Conservation (phyloP, 345 rosid genomes). For the Syzygium aqueum region DNA sequence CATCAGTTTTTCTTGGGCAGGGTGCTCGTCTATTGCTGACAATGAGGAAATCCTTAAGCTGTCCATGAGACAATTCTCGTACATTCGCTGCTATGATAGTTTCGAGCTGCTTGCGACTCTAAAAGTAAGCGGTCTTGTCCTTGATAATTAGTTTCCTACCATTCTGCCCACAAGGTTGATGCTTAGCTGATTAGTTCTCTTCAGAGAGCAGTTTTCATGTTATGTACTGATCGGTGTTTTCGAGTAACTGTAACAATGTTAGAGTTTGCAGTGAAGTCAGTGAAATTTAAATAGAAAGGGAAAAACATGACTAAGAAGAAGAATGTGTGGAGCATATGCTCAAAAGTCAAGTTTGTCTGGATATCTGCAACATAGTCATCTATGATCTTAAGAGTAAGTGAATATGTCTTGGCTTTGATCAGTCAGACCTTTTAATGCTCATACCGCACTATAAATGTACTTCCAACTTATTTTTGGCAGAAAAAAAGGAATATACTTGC, state of each 20-base stretch:
- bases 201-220: neutral
- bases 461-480: neutral
- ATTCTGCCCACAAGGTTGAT: neutral
- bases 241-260: neutral
- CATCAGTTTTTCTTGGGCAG: neutral
- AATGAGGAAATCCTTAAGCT: conserved; percentile 40
- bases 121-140: conserved; percentile 34
- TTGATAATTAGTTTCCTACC: neutral
- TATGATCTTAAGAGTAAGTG: neutral
- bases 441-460: neutral
- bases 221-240: neutral
- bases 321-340: neutral
- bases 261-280: neutral
- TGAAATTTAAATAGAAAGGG: neutral
- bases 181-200: neutral
- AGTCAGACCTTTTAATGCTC: neutral
- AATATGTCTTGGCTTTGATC: neutral
- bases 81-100: conserved; percentile 58
- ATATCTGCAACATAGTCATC: neutral
- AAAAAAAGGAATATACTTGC: neutral
- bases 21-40: neutral
- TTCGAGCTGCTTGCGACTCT: conserved; percentile 58
- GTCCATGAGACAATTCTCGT: conserved; percentile 59
- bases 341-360: neutral
- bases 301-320: neutral